phyloP scores from a whole-genome alignment of 1,139 yeast species.

The Pichia cactophila region DNA sequence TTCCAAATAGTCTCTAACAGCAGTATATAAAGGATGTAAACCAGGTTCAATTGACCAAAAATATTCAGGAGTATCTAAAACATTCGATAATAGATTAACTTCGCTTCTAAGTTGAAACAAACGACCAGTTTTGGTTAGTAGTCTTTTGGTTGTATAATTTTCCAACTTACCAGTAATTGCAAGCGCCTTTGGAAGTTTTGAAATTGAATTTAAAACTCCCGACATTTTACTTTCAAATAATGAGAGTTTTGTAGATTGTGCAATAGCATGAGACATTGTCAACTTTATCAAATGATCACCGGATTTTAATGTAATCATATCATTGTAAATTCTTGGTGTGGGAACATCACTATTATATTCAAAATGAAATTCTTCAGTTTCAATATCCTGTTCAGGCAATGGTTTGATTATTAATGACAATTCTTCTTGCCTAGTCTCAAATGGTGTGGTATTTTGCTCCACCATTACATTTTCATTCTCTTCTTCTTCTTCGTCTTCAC shows the following conservation, averaged over 20 bases:
- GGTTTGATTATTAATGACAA: slow-evolving; percentile 59
- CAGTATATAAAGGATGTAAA: slow-evolving; percentile 81
- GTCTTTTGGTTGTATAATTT: slow-evolving; percentile 67
- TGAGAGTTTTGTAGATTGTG: slow-evolving; percentile 89
- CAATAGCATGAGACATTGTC: slow-evolving; percentile 93
- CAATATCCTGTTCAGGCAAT: slow-evolving; percentile 82
- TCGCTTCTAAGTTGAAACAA: slow-evolving; percentile 86
- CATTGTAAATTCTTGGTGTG: slow-evolving; percentile 87
- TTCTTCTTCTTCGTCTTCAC: slow-evolving; percentile 23
- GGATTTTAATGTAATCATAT: slow-evolving; percentile 82
- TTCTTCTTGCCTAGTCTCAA: slow-evolving; percentile 9
- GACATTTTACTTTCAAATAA: slow-evolving; percentile 90
- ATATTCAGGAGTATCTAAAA: slow-evolving; percentile 89
- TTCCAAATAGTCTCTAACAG: slow-evolving; percentile 86
- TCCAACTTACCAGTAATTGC: slow-evolving; percentile 88
- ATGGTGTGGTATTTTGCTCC: slow-evolving; percentile 3
- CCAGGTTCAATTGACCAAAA: slow-evolving; percentile 98
- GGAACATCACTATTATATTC: slow-evolving; percentile 77
- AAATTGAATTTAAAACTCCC: slow-evolving; percentile 71
- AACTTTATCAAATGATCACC: slow-evolving; percentile 90
- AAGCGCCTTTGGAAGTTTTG: slow-evolving; percentile 78
- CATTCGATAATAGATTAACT: slow-evolving; percentile 83
- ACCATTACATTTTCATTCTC: background rate
- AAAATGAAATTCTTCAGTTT: slow-evolving; percentile 90
- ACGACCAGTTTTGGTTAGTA: slow-evolving; percentile 81